Evolutionary conservation across 441 rosid species (phyloP).

Genomic region (Populus tomentosa): DNA sequence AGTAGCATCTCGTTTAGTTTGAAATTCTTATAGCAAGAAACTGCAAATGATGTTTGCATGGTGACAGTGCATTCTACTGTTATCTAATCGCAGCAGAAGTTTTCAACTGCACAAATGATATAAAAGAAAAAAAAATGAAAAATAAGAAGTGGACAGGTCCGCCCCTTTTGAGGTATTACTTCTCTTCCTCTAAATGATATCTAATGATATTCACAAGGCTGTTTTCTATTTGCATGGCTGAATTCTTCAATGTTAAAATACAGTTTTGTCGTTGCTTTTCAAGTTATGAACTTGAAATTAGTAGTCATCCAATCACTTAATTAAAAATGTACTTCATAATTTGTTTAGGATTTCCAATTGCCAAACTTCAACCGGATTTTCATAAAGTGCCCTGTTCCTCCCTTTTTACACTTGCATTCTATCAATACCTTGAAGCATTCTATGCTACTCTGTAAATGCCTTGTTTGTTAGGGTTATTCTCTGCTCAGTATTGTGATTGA

Average conservation of each 20-base stretch:
- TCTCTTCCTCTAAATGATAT: neutral
- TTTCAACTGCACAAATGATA: neutral
- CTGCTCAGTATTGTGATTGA: neutral
- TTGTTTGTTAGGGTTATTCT: neutral
- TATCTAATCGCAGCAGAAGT: constrained; percentile 10
- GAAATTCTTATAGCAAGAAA: neutral
- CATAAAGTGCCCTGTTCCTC: neutral
- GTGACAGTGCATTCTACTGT: neutral
- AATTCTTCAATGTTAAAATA: neutral
- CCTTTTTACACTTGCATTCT: neutral
- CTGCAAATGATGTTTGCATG: neutral
- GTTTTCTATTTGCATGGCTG: neutral
- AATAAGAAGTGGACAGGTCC: constrained; percentile 1
- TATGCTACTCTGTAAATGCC: neutral
- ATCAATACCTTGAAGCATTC: neutral
- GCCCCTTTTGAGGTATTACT: constrained; percentile 5
- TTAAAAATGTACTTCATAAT: neutral
- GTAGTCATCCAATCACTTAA: neutral
- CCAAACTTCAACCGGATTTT: neutral
- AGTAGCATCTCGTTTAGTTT: neutral
- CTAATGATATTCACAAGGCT: neutral
- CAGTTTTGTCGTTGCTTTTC: neutral
- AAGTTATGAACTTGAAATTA: neutral
- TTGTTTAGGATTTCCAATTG: neutral
- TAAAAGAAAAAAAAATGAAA: neutral